Conservation (phyloP, 345 rosid genomes). For the Salix suchowensis region DNA sequence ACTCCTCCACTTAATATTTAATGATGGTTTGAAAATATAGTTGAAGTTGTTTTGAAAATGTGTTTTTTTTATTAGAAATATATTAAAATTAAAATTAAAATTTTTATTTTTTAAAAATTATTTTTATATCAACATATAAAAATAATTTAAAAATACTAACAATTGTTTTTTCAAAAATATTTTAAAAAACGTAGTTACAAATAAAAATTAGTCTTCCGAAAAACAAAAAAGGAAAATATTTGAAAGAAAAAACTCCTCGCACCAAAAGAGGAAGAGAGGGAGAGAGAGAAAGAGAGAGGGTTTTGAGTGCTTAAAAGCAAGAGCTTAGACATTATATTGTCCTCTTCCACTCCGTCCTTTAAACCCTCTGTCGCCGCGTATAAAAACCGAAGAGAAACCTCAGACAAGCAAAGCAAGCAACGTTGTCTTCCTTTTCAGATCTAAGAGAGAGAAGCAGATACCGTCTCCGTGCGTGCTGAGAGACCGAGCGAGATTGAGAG, state of each 20-base stretch:
- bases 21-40: too few relatives aligned
- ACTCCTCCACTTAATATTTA: too few relatives aligned
- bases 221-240: background rate
- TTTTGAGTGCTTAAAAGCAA: conserved; percentile 18
- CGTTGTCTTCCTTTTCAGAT: conserved; percentile 19
- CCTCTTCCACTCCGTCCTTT: background rate
- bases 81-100: too few relatives aligned
- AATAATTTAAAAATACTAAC: too few relatives aligned
- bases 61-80: too few relatives aligned
- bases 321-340: background rate
- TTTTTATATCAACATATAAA: too few relatives aligned
- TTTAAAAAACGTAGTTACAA: too few relatives aligned
- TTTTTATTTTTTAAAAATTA: too few relatives aligned
- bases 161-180: too few relatives aligned
- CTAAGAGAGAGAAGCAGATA: background rate
- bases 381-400: background rate
- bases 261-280: background rate
- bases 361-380: background rate
- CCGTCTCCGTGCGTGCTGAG: background rate
- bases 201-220: background rate
- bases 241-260: too few relatives aligned
- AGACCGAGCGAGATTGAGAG: conserved; percentile 19
- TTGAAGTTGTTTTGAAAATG: too few relatives aligned
- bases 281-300: background rate
- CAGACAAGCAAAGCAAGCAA: background rate